Percentiles rank a stretch among this genome's conserved stretches.
These are phyloP conservation scores for Colletotrichum sp. DNA, from an alignment of 2,329 filamentous ascomycete genomes.

Conservation along the genomic window DNA sequence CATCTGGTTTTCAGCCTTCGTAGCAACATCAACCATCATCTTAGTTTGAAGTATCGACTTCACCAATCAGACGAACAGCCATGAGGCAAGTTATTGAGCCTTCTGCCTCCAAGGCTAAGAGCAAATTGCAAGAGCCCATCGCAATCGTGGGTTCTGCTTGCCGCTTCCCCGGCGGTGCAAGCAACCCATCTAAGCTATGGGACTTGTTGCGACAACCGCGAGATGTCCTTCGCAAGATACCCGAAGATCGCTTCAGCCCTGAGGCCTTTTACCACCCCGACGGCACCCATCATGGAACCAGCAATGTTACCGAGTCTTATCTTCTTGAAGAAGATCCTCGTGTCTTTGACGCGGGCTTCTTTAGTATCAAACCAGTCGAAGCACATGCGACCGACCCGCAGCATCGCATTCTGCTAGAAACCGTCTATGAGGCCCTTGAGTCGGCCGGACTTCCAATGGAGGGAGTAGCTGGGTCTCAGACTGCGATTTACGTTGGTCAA, in stretches of 20 bases:
- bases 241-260: conserved; percentile 25
- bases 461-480: conserved; percentile 28
- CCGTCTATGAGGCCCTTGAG: conserved; percentile 39
- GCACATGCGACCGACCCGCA: conserved; percentile 37
- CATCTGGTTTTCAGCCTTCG: not conserved
- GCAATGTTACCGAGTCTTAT: conserved; percentile 25
- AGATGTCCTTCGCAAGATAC: conserved; percentile 27
- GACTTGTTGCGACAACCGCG: not conserved
- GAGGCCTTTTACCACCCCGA: not conserved
- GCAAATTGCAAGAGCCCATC: not conserved
- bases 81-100: not conserved
- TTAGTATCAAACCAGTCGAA: conserved; percentile 34
- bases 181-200: not conserved
- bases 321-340: conserved; percentile 24
- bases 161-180: not conserved
- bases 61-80: not conserved
- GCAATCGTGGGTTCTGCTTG: conserved; percentile 5
- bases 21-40: not conserved
- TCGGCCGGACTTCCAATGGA: conserved; percentile 33
- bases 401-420: conserved; percentile 37
- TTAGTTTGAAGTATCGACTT: not conserved
- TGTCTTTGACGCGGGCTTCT: conserved; percentile 32
- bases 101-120: not conserved
- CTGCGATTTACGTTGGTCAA: conserved; percentile 36
- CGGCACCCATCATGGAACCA: conserved; percentile 8